Base-by-base conservation (phyloP, 2,329 filamentous ascomycete species). In the Arthrobotrys conoides region DNA sequence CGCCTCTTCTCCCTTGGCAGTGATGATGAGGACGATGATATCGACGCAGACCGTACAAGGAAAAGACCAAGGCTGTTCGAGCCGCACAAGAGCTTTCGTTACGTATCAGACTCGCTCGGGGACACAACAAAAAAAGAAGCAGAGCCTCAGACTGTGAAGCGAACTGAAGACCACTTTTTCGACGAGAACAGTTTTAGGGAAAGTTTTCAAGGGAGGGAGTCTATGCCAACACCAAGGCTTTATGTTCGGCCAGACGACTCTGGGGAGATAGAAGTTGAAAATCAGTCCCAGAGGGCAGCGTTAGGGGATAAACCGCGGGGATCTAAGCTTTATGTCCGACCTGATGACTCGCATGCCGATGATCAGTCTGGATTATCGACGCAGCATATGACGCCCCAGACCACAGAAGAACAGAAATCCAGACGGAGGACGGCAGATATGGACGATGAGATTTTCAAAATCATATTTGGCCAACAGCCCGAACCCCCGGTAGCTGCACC, bases 111-210 rank as follows among this genome's bases (percentile, higher is more conserved):
- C 48, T 72, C 68, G 1, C 68, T 53, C 4, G 66, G 18, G 1
- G 48, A 76, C n/a, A 36, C 57, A 14, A n/a, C 61, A 41, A 24
- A 64, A 12, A 51, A 64, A 63, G 8, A 61, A 41, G 51, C 64
- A 12, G 67, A 61, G 57, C 38, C 44, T 5, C 33, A 66, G n/a
- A 20, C 18, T 33, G n/a, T 48, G 12, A 46, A 71, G 12, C 49
- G 49, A 36, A 36, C 61, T 12, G 68, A 68, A 36, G 64, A 71
- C 5, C 59, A 77, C 18, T 77, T 77, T 46, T 78, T 71, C 16
- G 75, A 78, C 30, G 75, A 78, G 53, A 78, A 78, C 12, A 71
- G 68, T 33, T 71, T 78, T n/a, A 65, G 55, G 10, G 69, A 70
- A 46, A 78, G 68, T 18, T 78, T 78, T 18, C 38, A 55, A 24